phyloP scores from a whole-genome alignment of 108 stramenopile genomes.

The Fragilaria radians region DNA sequence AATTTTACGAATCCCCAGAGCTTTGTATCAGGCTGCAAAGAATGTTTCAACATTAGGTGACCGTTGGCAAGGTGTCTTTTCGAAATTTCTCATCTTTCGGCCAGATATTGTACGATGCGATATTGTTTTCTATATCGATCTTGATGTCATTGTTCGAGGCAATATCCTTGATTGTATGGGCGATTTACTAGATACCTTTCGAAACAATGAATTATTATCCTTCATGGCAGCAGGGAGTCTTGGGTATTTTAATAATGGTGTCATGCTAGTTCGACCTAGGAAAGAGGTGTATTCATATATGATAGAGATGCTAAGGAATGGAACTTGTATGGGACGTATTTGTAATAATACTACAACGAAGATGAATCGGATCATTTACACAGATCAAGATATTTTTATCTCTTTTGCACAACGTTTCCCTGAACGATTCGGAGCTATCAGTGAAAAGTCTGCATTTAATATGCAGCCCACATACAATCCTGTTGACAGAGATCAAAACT shows the following conservation, averaged over 20 bases:
- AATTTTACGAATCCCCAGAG: not conserved
- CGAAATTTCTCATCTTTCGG: not conserved
- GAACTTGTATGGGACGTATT: not conserved
- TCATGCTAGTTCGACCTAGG: not conserved
- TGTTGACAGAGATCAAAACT: not conserved
- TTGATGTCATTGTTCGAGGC: not conserved
- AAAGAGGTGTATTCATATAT: not conserved
- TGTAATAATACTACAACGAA: not conserved
- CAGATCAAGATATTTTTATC: not conserved
- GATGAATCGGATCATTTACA: not conserved
- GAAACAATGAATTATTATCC: not conserved
- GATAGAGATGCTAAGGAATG: not conserved
- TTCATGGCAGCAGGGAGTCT: not conserved
- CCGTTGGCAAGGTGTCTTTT: not conserved
- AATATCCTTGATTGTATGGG: not conserved
- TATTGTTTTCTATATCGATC: not conserved
- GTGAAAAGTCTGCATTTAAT: not conserved
- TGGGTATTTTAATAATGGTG: not conserved
- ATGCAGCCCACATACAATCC: not conserved
- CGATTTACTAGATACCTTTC: not conserved
- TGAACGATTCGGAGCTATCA: not conserved
- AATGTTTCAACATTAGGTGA: not conserved
- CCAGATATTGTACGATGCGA: not conserved
- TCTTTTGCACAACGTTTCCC: not conserved
- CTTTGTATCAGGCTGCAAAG: not conserved